Percentiles rank a stretch among this genome's conserved stretches.
These are phyloP conservation scores for Ochromonas danica DNA, from an alignment of 108 stramenopile species.

Conservation along the genomic window DNA sequence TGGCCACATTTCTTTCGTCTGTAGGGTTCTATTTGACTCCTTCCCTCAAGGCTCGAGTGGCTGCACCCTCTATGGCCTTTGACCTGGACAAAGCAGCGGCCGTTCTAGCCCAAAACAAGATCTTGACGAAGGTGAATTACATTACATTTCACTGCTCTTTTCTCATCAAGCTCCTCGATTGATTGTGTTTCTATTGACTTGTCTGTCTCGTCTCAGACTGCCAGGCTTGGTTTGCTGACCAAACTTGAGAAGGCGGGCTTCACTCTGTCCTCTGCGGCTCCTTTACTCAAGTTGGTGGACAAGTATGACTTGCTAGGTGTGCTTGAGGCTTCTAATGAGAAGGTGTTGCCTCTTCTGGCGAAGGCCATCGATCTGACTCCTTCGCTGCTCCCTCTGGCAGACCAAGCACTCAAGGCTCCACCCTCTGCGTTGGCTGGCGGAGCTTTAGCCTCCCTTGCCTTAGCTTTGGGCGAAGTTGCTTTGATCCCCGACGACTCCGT, in stretches of 20 bases:
- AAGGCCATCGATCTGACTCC: conserved; percentile 41
- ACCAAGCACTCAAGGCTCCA: conserved; percentile 37
- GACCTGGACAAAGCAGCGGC: not conserved
- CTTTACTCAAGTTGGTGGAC: conserved; percentile 44
- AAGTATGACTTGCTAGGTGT: conserved; percentile 46
- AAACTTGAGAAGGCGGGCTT: conserved; percentile 50
- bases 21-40: no score
- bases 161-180: no score
- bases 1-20: no score
- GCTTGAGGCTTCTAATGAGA: conserved; percentile 36
- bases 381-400: conserved; percentile 43
- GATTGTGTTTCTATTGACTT: no score
- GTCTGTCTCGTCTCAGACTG: conserved; percentile 41
- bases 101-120: not conserved
- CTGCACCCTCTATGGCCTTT: not conserved
- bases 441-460: conserved; percentile 36
- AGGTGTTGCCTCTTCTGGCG: conserved; percentile 41
- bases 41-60: no score
- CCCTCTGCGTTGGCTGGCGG: conserved; percentile 26
- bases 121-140: not conserved
- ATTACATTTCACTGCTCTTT: no score
- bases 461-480: conserved; percentile 33
- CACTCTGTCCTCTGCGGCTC: conserved; percentile 47
- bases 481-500: conserved; percentile 48
- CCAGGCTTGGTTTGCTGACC: conserved; percentile 45